Base-by-base conservation (phyloP, 495 filamentous ascomycete genomes). In the Aspergillus steynii region DNA sequence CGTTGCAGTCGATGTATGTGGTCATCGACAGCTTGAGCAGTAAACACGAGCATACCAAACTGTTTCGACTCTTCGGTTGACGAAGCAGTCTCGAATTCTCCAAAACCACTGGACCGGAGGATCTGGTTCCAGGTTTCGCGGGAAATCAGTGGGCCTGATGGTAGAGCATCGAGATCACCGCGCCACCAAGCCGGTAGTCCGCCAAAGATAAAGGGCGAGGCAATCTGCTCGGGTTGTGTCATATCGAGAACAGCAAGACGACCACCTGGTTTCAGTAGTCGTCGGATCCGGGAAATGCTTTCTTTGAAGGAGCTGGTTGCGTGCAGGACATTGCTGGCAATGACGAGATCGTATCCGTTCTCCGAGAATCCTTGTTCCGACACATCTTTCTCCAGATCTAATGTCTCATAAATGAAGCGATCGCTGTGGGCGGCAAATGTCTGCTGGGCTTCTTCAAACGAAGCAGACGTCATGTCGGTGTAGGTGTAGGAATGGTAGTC, bases 371-470 rank as follows among this genome's bases (percentile, higher is more conserved):
- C 66, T 29, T 68, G 66, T 9, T 20, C 42, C 26, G 12, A 34
- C 8, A 55, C 42, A 6, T 61, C 56, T 6, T 63, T 37, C 5
- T 58, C 56, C 10, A 80, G 68, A 55, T 81, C 74, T 1, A 61
- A 45, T 0, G 45, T 47, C 51, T 49, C 34, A 27, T 58, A 61
- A 0, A 28, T 8, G 1, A 62, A 14, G 20, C 53, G 32, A n/a
- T 52, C 48, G n/a, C 29, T 46, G 6, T 46, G 20, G 1, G 48
- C 9, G 14, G 6, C 27, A 26, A 63, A 58, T 20, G 0, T 34
- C n/a, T 46, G 50, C 15, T 54, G 12, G 0, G 55, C 54, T 4
- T 34, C 26, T n/a, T 55, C 47, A 12, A 65, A 53, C 27, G 58
- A 65, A 5, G 29, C 59, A 15, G 55, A 2, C 5, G 63, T 58